phyloP scores from a whole-genome alignment of 495 filamentous ascomycete genomes.

The Choiromyces venosus region DNA sequence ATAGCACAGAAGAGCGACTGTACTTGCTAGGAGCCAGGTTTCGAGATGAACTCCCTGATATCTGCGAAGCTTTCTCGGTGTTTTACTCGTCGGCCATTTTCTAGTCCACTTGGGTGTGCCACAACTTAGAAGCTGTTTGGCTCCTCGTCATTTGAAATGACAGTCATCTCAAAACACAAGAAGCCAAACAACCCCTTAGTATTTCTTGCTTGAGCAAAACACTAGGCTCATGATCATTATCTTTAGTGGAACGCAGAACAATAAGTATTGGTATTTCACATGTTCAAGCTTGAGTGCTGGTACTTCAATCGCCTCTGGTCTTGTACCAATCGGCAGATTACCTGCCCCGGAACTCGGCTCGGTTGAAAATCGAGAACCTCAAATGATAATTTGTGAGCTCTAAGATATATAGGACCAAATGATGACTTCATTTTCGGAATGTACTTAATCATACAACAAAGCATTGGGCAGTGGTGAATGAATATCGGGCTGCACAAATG shows the following conservation, averaged over 20 bases:
- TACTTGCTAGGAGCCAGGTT: not conserved
- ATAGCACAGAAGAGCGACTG: not conserved
- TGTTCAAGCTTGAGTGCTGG: not conserved
- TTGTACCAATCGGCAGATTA: too few species aligned
- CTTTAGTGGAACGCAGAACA: not conserved
- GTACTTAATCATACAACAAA: not conserved
- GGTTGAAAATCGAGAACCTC: not conserved
- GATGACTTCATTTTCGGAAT: not conserved
- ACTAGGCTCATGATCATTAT: not conserved
- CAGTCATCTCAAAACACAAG: not conserved
- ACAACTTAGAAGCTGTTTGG: not conserved
- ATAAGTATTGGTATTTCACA: not conserved
- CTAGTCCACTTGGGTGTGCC: not conserved
- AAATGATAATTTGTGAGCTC: not conserved
- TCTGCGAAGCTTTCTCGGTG: not conserved
- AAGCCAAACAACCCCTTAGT: not conserved
- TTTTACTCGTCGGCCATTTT: not conserved
- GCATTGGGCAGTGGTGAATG: not conserved
- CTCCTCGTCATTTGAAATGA: not conserved
- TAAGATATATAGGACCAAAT: not conserved
- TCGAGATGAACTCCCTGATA: not conserved
- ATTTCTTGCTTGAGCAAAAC: not conserved
- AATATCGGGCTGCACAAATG: not conserved
- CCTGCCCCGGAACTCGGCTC: too few species aligned
- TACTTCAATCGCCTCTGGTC: not conserved